Conservation (phyloP, 345 rosid species). For the Laguncularia racemosa region DNA sequence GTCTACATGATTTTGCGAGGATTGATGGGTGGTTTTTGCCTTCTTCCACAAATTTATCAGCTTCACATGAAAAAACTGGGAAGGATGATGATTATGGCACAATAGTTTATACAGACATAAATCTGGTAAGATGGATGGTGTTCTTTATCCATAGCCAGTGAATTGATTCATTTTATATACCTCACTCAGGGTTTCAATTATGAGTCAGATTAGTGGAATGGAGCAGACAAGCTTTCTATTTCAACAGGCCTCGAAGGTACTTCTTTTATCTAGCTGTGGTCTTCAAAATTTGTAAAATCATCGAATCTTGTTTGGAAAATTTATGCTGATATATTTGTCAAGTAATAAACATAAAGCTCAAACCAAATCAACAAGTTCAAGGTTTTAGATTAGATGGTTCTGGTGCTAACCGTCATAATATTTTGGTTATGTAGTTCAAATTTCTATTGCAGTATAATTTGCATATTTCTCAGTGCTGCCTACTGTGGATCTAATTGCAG, state of each 20-base stretch:
- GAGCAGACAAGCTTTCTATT: slow-evolving; percentile 95
- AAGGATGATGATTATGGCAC: slow-evolving; percentile 34
- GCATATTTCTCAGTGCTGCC: too few species aligned
- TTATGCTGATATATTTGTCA: neutral
- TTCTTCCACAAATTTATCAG: slow-evolving; percentile 31
- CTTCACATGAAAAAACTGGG: slow-evolving; percentile 38
- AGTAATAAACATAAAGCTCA: too few species aligned
- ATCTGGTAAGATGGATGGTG: slow-evolving; percentile 50
- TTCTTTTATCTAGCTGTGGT: slow-evolving; percentile 1
- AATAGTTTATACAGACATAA: slow-evolving; percentile 73
- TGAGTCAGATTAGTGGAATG: slow-evolving; percentile 91
- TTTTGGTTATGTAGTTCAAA: too few species aligned
- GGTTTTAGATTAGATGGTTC: too few species aligned
- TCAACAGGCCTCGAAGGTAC: slow-evolving; percentile 98
- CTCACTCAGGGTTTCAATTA: slow-evolving; percentile 13
- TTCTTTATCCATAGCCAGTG: slow-evolving; percentile 3
- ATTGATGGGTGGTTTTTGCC: slow-evolving; percentile 97
- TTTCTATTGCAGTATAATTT: too few species aligned
- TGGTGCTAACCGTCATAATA: too few species aligned
- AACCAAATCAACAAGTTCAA: too few species aligned
- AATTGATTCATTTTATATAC: slow-evolving; percentile 1
- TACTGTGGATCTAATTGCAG: too few species aligned
- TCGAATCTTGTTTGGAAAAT: neutral
- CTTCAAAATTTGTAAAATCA: neutral
- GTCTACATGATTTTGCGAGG: slow-evolving; percentile 85